Base-by-base conservation (phyloP, 331 rosid species). In the Cydonia oblonga region DNA sequence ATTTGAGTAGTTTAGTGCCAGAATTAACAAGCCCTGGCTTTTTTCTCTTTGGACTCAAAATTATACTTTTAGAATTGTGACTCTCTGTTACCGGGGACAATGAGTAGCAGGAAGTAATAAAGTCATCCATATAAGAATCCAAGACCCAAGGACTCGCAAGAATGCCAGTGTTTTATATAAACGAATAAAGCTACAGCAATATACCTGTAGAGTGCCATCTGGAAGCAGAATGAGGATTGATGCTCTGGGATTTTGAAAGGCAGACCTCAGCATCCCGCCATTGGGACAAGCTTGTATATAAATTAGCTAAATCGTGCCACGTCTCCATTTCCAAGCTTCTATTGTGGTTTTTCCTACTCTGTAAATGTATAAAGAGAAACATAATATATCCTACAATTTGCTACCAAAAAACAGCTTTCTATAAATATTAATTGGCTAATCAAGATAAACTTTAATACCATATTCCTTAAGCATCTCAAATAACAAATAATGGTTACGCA, bases 211-310 rank as follows among this genome's bases (percentile, higher is more conserved):
- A 82, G 76, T 90, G 89, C 93, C 89, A 93, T 82, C 90, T 86
- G 68, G 98, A 79, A 78, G 98, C 92, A 70, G 97, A 93, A 82
- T 86, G 86, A n/a, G 98, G 96, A 83, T 87, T 70, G 74, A 93
- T 89, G 60, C 87, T 86, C 73, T 74, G 80, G 51, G 93, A 89
- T 79, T 90, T 93, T 65, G 93, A 85, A 49, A 90, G 90, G 69
- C 97, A 93, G 66, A 89, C 83, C 81, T 93, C 97, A 46, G 97
- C 97, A 60, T 93, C 98, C 52, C 74, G 78, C 97, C 97, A 93
- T 56, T 83, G 89, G 9, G 97, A 90, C 71, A 89, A 79, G 33
- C 83, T 75, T 18, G 79, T 89, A 74, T 93, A 93, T 23, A 89
- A 64, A 20, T 89, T 81, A 38, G 97, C 96, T 53, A 93, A 86